A percentile compares a stretch with the other conserved stretches of the same genome.
These are phyloP conservation scores for Pseudogymnoascus sp. DNA, from an alignment of 2,329 filamentous ascomycete species.

Conservation along the genomic window DNA sequence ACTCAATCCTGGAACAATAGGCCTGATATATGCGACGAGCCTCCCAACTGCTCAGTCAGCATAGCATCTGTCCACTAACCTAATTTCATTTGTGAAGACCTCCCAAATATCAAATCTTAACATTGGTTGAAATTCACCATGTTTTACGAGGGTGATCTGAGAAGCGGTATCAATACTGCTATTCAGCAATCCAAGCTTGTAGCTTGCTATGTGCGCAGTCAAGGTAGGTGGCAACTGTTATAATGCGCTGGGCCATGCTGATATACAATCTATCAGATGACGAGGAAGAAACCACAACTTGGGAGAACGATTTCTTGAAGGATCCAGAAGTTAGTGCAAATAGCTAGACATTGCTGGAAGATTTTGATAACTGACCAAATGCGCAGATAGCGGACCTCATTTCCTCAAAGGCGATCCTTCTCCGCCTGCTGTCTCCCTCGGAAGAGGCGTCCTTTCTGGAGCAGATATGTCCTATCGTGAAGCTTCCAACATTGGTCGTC, in stretches of 20 bases:
- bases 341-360: background rate
- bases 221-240: slow-evolving; percentile 17
- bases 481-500: slow-evolving; percentile 68
- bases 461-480: slow-evolving; percentile 72
- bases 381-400: slow-evolving; percentile 48
- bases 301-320: slow-evolving; percentile 62
- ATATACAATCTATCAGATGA: slow-evolving; percentile 46
- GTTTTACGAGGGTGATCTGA: slow-evolving; percentile 75
- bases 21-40: background rate
- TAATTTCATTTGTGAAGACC: background rate
- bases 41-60: background rate
- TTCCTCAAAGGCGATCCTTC: slow-evolving; percentile 53
- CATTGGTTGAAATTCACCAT: slow-evolving; percentile 35
- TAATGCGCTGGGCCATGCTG: slow-evolving; percentile 4
- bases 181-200: slow-evolving; percentile 69
- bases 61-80: background rate
- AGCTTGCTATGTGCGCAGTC: slow-evolving; percentile 76
- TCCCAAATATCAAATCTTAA: background rate
- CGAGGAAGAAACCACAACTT: slow-evolving; percentile 56
- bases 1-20: background rate
- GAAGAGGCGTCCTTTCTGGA: slow-evolving; percentile 74
- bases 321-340: slow-evolving; percentile 42
- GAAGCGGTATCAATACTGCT: slow-evolving; percentile 70
- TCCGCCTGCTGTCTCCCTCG: slow-evolving; percentile 63
- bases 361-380: slow-evolving; percentile 11